Percentiles rank a stretch among this genome's conserved stretches.
Evolutionary conservation across 2,329 filamentous ascomycete species (phyloP).

Genomic region (Xylaria sp.): DNA sequence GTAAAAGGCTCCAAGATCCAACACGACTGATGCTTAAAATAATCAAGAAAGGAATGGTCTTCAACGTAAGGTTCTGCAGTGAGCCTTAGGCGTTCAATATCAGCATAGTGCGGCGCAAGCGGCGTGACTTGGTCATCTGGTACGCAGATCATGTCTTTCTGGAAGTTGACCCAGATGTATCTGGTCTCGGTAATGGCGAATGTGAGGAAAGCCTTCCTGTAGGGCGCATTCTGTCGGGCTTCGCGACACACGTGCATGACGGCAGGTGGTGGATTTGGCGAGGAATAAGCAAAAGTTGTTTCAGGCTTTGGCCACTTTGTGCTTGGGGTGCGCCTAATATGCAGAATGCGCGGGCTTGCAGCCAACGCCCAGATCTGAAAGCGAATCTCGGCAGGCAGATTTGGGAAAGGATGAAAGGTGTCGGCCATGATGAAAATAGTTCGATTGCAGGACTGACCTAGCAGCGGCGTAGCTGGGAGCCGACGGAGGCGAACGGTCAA

Average conservation of each 20-base stretch:
- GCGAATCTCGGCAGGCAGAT: conserved; percentile 14
- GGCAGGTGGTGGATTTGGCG: conserved; percentile 11
- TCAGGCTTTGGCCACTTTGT: background rate
- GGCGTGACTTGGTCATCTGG: background rate
- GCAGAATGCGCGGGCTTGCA: conserved; percentile 7
- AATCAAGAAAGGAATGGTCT: background rate
- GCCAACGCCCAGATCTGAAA: conserved; percentile 18
- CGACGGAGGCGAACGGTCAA: too few relatives aligned
- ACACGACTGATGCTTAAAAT: background rate
- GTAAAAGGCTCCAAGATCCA: background rate
- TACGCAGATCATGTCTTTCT: conserved; percentile 23
- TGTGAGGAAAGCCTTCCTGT: conserved; percentile 20
- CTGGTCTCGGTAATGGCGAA: background rate
- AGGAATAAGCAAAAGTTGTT: background rate
- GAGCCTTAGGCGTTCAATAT: conserved; percentile 20
- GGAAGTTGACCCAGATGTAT: conserved; percentile 30
- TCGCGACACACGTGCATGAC: conserved; percentile 22
- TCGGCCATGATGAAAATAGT: conserved; percentile 5
- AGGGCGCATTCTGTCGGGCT: conserved; percentile 7
- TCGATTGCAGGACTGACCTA: background rate
- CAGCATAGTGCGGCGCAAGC: conserved; percentile 5
- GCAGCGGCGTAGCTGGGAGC: too few relatives aligned
- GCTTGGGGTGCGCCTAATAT: background rate
- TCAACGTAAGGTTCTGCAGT: background rate
- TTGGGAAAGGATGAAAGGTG: conserved; percentile 16